Evolutionary conservation across 371 early-diverging fungal species (phyloP), one percentile per base, ranked within the genome.

Genomic region (Zychaea mexicana): DNA sequence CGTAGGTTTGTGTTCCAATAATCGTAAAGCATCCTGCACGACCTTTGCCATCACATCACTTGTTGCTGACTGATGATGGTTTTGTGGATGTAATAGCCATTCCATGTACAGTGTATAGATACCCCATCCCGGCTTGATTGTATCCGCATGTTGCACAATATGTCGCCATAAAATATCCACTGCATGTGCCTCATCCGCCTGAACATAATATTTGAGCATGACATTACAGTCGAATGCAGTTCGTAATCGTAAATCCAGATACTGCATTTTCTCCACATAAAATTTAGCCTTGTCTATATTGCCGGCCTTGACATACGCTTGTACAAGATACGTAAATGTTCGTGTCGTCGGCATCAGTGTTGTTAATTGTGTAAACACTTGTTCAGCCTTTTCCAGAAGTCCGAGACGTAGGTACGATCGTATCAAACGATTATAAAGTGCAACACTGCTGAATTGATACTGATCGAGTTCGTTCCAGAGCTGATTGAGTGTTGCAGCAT

Each of bases 81-180:
- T 0, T 42, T 42, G 42, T 53, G 32, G n/a, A 46, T 60, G 21
- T 1, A 68, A 4, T 12, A 80, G 36, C 54, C 68, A 70, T 9
- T 73, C 74, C 30, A 75, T 22, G 38, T 77, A 77, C 2, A 61
- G 66, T 3, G 70, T 71, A 27, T 72, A 77, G 2, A 77, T 46
- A 3, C 36, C 36, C 47, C 64, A 46, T 0, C 72, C 68, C 2
- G 74, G 76, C 52, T 73, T 69, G 26, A 73, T 60, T 4, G 24
- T 60, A 42, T 73, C 68, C 13, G 28, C 47, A 45, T 77, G 72
- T 19, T 68, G 52, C 31, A 65, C 38, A 15, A 76, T 57, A 38
- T 76, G 71, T 33, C 67, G 68, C 81, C 81, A 81, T 24, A 78
- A 62, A 70, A 66, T 65, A 46, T 81, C 81, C 30, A 74, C 62